Evolutionary conservation across 352 stramenopile genomes (phyloP).

Genomic region (Phytophthora cactorum): DNA sequence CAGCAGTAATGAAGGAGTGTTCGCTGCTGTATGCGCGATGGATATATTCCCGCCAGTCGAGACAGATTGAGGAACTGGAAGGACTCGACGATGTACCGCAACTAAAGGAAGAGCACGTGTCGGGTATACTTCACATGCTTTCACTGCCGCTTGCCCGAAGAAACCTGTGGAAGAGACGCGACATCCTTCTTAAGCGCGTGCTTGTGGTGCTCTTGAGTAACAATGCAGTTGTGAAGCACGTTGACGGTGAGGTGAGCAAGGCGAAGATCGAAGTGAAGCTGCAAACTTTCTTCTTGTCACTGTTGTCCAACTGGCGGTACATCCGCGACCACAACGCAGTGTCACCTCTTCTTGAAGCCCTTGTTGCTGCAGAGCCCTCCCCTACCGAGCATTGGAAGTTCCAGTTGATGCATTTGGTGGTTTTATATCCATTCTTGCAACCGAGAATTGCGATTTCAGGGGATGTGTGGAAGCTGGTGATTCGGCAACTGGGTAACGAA

Average conservation of each 20-base stretch:
- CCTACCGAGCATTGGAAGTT: constrained; percentile 75
- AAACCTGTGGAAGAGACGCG: constrained; percentile 58
- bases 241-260: constrained; percentile 65
- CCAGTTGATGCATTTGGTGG: constrained; percentile 77
- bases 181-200: constrained; percentile 43
- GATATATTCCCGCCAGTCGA: constrained; percentile 50
- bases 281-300: constrained; percentile 56
- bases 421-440: constrained; percentile 70
- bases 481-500: constrained; percentile 60
- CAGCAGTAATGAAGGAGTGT: constrained; percentile 55
- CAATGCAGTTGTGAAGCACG: constrained; percentile 50
- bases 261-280: constrained; percentile 60
- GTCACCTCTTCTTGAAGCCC: constrained; percentile 32
- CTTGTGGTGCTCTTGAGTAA: constrained; percentile 59
- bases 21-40: constrained; percentile 62
- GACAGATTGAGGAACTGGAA: constrained; percentile 57
- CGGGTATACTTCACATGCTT: constrained; percentile 47
- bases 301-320: constrained; percentile 65
- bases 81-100: constrained; percentile 30
- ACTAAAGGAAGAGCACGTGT: constrained; percentile 52
- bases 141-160: constrained; percentile 44
- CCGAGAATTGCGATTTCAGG: constrained; percentile 43
- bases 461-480: constrained; percentile 57
- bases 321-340: constrained; percentile 27
- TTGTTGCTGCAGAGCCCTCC: constrained; percentile 50